Conservation (phyloP, 1,284 basidiomycete genomes). For the Cystobasidiaceae sp. region DNA sequence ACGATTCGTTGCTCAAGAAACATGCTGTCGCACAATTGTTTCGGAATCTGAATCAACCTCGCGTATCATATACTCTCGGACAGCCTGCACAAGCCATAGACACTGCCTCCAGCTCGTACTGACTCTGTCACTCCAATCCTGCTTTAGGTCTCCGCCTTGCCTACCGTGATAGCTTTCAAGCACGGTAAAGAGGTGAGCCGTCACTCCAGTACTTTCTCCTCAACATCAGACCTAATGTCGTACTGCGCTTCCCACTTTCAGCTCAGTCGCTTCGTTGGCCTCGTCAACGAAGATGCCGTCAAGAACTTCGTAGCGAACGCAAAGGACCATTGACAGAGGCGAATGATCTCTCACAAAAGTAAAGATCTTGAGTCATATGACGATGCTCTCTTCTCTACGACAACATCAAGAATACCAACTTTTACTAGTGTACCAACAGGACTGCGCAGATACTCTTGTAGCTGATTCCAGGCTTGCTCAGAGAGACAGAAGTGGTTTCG, state of each 20-base stretch:
- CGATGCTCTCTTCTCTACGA: too few relatives aligned
- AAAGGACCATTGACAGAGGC: slow-evolving; percentile 22
- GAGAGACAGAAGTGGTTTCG: too few relatives aligned
- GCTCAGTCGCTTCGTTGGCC: slow-evolving; percentile 23
- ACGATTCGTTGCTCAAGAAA: not conserved
- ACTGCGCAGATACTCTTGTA: too few relatives aligned
- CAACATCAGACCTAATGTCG: not conserved
- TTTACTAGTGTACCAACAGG: too few relatives aligned
- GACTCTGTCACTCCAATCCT: not conserved
- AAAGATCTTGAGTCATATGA: too few relatives aligned
- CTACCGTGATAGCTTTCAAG: slow-evolving; percentile 30
- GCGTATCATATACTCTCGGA: not conserved
- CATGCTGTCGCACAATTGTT: slow-evolving; percentile 10
- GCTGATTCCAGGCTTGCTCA: too few relatives aligned
- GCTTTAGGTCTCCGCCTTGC: slow-evolving; percentile 16
- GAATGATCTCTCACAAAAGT: too few relatives aligned
- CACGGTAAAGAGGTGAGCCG: slow-evolving; percentile 26
- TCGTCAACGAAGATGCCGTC: slow-evolving; percentile 29
- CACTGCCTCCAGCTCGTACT: not conserved
- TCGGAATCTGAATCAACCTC: not conserved
- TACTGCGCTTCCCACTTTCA: not conserved
- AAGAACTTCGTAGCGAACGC: slow-evolving; percentile 24
- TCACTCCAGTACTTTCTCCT: not conserved
- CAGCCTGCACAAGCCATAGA: too few relatives aligned
- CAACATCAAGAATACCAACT: too few relatives aligned